Evolutionary conservation across 2,329 filamentous ascomycete genomes (phyloP), one percentile per base, ranked within the genome.

Genomic region (Aspergillus pseudoglaucus): DNA sequence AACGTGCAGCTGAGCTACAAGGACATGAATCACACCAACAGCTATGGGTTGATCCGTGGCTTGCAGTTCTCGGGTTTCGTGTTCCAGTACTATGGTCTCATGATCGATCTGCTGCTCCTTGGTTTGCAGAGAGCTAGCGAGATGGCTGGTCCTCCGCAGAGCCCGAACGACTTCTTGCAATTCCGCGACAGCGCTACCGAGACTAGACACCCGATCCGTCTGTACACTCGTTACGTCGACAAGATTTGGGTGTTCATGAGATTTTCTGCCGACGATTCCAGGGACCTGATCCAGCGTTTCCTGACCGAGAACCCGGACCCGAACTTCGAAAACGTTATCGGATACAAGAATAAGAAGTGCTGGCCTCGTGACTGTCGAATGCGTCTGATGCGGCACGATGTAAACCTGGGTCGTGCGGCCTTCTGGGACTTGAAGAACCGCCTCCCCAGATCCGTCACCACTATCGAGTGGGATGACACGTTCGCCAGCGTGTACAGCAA

Each of bases 351-450:
- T 72, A 98, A 98, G 77, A 98, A 97, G 68, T 98, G 94, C 71
- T 98, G 93, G 93, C 94, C 93, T 38, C 83, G 93, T 60, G 93
- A 98, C 66, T 96, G 90, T 20, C 83, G 93, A 44, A 98, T 98
- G 94, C 85, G 94, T 41, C 73, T 98, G 60, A 98, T 98, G 93
- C 84, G 93, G 53, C 93, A 98, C 69, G 93, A 98, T 71, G 94
- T 98, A 57, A 97, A 98, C 60, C 83, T 98, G 38, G 93, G 94
- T 38, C 85, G 94, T 51, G 94, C 94, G 50, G 93, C 96, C 1
- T 98, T 98, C 75, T 98, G 93, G 93, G 91, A 98, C 65, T 72
- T 98, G 67, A 97, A 98, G 79, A 98, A 98, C 68, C 84, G 93
- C 37, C 76, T 98, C 47, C 94, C 93, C 20, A 82, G 93, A 57